These are phyloP conservation scores for Extremus antarcticus DNA, from an alignment of 495 filamentous ascomycete species.

Conservation along the genomic window DNA sequence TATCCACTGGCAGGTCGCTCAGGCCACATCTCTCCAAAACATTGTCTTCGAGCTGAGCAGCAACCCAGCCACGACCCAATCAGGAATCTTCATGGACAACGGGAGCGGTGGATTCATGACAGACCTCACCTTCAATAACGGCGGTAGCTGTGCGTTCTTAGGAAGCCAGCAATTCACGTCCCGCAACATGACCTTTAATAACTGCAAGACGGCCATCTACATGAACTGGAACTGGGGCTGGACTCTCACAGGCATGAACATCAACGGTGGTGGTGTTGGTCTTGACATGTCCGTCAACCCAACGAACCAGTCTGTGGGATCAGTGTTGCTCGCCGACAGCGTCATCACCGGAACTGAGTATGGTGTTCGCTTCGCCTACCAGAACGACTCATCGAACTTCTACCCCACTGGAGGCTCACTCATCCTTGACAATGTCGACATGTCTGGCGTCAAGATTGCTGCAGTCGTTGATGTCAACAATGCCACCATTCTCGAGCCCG, in stretches of 20 bases:
- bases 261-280: conserved; percentile 40
- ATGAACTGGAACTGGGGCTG: conserved; percentile 50
- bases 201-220: conserved; percentile 39
- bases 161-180: conserved; percentile 48
- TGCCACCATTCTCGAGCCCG: conserved; percentile 46
- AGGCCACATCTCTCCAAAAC: conserved; percentile 66
- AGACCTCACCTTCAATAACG: conserved; percentile 38
- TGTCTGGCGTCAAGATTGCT: conserved; percentile 38
- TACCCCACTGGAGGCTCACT: conserved; percentile 41
- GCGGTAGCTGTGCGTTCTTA: conserved; percentile 36
- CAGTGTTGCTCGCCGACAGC: conserved; percentile 32
- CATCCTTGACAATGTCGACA: conserved; percentile 56
- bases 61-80: conserved; percentile 23
- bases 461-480: conserved; percentile 48
- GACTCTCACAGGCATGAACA: conserved; percentile 34
- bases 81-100: conserved; percentile 73
- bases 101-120: conserved; percentile 49
- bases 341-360: conserved; percentile 26
- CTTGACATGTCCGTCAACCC: conserved; percentile 44
- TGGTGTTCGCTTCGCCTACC: conserved; percentile 22
- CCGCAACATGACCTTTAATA: conserved; percentile 38
- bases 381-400: conserved; percentile 23
- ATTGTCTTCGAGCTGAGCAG: conserved; percentile 39
- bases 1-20: conserved; percentile 97
- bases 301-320: conserved; percentile 37